Evolutionary conservation across 768 basidiomycete species (phyloP), one percentile per base, ranked within the genome.

Genomic region (Suillus alpinus): DNA sequence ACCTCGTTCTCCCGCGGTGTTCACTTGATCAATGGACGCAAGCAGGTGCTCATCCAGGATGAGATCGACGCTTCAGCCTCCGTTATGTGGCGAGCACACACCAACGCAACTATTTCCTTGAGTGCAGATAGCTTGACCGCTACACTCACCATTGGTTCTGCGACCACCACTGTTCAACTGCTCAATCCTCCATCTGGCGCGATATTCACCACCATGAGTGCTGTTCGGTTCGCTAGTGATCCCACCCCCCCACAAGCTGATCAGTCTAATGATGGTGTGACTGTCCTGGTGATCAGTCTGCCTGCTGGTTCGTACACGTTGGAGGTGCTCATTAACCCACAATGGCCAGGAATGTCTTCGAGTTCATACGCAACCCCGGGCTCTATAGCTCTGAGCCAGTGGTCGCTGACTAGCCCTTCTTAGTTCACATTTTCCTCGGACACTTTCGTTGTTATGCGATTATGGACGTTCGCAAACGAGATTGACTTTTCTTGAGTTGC

Each of bases 31-130:
- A 98, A 98, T 74, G 79, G 77, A 40, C 86, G 97, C 63, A 83
- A 81, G 63, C 97, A 98, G 75, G 87, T 98, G 14, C 85, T 99
- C 16, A 71, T 99, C 50, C 96, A 96, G 73, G 96, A 98, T 75
- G 97, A 99, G 69, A 87, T 98, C 69, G 81, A 75, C 18, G 77
- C 86, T 2, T 73, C 80, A 37, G 78, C 73, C 6, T 66, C 79
- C 23, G 72, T 97, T 50, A 83, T 88, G 77, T 97, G 96, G 96
- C 87, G 94, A 51, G 91, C 92, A 82, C 95, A 98, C 75, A 98
- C 96, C 59, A 98, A 98, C 75, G 95, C 96, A 12, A 93, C 94
- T 4, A 65, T 86, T 26, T 72, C 80, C n/a, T 73, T 93, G 40
- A 67, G 71, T 59, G 68, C 75, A 57, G 75, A 72, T 57, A 86